phyloP scores from a whole-genome alignment of 495 filamentous ascomycete species.

The Podospora didyma region DNA sequence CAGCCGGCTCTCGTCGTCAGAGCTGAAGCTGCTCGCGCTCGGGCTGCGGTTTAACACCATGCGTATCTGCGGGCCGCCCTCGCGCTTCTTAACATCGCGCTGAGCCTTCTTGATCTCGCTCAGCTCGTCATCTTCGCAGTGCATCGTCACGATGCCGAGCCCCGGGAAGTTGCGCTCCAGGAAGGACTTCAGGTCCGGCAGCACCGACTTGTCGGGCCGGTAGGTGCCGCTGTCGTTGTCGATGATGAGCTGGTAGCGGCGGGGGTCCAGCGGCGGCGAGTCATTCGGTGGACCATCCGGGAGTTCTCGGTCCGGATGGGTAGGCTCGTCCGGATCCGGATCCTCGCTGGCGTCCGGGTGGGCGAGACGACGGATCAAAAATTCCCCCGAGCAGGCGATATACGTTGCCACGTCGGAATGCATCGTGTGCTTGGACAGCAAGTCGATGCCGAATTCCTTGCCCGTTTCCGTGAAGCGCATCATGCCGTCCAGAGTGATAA shows the following conservation, averaged over 20 bases:
- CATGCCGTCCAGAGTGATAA: slow-evolving; percentile 80
- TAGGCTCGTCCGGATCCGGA: slow-evolving; percentile 15
- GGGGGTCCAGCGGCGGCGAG: slow-evolving; percentile 51
- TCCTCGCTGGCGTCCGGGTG: slow-evolving; percentile 12
- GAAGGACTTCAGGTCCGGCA: slow-evolving; percentile 67
- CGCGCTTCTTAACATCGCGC: slow-evolving; percentile 51
- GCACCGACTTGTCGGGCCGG: slow-evolving; percentile 69
- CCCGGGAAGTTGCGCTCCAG: slow-evolving; percentile 68
- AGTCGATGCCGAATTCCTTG: slow-evolving; percentile 88
- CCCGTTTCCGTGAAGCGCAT: slow-evolving; percentile 92
- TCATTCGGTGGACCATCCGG: slow-evolving; percentile 36
- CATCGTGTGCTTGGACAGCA: slow-evolving; percentile 92
- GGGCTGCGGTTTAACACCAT: slow-evolving; percentile 62
- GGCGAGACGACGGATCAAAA: slow-evolving; percentile 72
- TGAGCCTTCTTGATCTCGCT: slow-evolving; percentile 49
- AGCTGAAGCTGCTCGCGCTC: slow-evolving; percentile 56
- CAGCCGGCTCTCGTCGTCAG: slow-evolving; percentile 71
- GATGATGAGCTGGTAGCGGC: slow-evolving; percentile 80
- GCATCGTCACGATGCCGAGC: slow-evolving; percentile 62
- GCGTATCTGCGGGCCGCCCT: slow-evolving; percentile 52
- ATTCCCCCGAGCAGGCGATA: slow-evolving; percentile 88
- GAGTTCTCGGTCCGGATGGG: slow-evolving; percentile 20
- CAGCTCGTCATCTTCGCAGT: slow-evolving; percentile 67
- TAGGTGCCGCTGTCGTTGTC: slow-evolving; percentile 96
- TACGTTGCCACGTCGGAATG: slow-evolving; percentile 87